phyloP scores from a whole-genome alignment of 2,329 filamentous ascomycete species.

The Neofusicoccum laricinum region DNA sequence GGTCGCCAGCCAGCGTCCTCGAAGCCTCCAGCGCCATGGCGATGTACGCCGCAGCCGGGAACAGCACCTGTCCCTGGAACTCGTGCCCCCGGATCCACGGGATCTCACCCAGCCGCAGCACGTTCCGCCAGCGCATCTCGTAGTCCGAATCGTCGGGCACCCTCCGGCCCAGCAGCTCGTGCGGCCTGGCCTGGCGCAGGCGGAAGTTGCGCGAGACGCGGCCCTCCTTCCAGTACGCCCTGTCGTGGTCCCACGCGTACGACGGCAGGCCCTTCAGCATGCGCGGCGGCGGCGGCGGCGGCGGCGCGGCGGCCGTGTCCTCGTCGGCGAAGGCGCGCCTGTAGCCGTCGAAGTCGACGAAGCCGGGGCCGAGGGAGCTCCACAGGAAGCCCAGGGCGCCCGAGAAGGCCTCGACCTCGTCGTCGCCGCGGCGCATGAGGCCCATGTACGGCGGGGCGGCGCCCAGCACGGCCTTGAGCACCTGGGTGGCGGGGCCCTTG shows the following conservation, averaged over 20 bases:
- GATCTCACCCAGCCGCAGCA: conserved; percentile 18
- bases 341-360: conserved; percentile 11
- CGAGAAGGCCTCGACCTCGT: conserved; percentile 27
- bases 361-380: conserved; percentile 3
- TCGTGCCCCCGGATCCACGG: conserved; percentile 25
- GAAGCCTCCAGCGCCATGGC: conserved; percentile 34
- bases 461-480: conserved; percentile 25
- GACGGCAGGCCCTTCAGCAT: not conserved
- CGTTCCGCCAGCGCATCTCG: conserved; percentile 20
- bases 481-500: conserved; percentile 40
- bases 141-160: not conserved
- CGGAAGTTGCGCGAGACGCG: conserved; percentile 18
- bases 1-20: conserved; percentile 1
- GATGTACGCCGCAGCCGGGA: conserved; percentile 46
- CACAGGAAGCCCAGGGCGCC: conserved; percentile 20
- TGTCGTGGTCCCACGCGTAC: conserved; percentile 18
- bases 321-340: no score
- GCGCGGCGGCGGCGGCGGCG: no score
- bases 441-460: conserved; percentile 21
- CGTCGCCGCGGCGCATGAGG: conserved; percentile 22
- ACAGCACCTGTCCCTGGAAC: conserved; percentile 35
- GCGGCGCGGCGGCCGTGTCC: no score
- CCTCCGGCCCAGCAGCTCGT: conserved; percentile 21
- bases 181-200: not conserved
- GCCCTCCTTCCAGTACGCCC: conserved; percentile 16